A percentile compares a stretch with the other conserved stretches of the same genome.
These are phyloP conservation scores for Debaryomycetaceae sp. DNA, from an alignment of 1,139 yeast genomes.

Conservation along the genomic window DNA sequence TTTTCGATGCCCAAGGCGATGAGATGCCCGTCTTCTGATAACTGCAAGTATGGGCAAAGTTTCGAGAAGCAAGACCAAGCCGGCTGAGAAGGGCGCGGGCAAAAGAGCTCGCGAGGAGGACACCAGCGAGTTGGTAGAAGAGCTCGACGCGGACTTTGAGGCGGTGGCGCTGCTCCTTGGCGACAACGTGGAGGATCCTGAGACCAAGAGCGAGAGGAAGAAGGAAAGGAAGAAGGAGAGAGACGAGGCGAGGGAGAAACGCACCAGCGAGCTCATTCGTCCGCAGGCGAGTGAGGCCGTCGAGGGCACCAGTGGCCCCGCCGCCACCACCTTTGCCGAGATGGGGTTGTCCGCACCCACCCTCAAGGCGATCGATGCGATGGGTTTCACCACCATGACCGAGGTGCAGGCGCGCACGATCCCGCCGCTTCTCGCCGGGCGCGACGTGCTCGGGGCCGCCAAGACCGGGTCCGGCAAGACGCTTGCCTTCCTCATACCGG, in stretches of 20 bases:
- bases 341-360: slow-evolving; percentile 76
- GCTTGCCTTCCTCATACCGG: slow-evolving; percentile 90
- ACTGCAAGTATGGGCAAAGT: too few species aligned
- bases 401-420: slow-evolving; percentile 91
- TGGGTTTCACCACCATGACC: slow-evolving; percentile 92
- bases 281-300: slow-evolving; percentile 19
- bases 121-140: slow-evolving; percentile 43
- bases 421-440: slow-evolving; percentile 91
- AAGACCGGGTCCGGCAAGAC: slow-evolving; percentile 99
- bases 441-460: slow-evolving; percentile 96
- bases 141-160: slow-evolving; percentile 49
- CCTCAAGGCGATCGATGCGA: slow-evolving; percentile 66
- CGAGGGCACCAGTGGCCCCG: slow-evolving; percentile 25
- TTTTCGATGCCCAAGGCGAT: too few species aligned
- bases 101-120: slow-evolving; percentile 22
- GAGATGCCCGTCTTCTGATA: too few species aligned
- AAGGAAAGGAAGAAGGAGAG: slow-evolving; percentile 16
- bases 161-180: slow-evolving; percentile 55
- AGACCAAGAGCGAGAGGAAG: slow-evolving; percentile 23
- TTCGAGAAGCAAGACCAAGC: slow-evolving; percentile 4
- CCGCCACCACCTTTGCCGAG: slow-evolving; percentile 41
- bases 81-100: slow-evolving; percentile 9
- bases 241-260: slow-evolving; percentile 17
- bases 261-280: slow-evolving; percentile 20
- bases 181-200: slow-evolving; percentile 39